These are phyloP conservation scores for Termitomyces sp. DNA, from an alignment of 768 basidiomycete genomes.

Conservation along the genomic window DNA sequence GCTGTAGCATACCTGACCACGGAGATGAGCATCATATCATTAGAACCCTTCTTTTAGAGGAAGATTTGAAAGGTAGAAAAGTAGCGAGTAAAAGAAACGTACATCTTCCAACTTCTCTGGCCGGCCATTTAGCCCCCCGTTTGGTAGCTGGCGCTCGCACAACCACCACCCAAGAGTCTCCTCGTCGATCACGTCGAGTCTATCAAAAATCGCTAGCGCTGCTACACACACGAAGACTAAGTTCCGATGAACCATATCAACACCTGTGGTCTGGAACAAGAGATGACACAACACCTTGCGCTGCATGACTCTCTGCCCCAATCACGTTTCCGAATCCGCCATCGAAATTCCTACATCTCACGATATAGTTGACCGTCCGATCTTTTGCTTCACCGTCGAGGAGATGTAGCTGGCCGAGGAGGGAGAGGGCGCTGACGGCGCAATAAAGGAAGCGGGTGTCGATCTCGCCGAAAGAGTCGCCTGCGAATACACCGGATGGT, in stretches of 20 bases:
- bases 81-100: slow-evolving; percentile 26
- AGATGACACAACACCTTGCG: slow-evolving; percentile 55
- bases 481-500: slow-evolving; percentile 83
- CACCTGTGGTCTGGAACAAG: too few relatives aligned
- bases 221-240: slow-evolving; percentile 88
- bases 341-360: slow-evolving; percentile 86
- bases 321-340: slow-evolving; percentile 84
- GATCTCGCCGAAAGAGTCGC: slow-evolving; percentile 86
- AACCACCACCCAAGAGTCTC: slow-evolving; percentile 92
- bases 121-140: slow-evolving; percentile 93
- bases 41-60: neutral
- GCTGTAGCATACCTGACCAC: slow-evolving; percentile 85
- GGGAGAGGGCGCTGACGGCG: slow-evolving; percentile 76
- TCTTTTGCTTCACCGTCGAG: slow-evolving; percentile 64
- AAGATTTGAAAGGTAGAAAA: neutral
- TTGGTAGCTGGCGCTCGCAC: slow-evolving; percentile 87
- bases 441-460: slow-evolving; percentile 92
- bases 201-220: slow-evolving; percentile 81
- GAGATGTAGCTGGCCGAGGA: slow-evolving; percentile 69
- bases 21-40: neutral
- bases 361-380: slow-evolving; percentile 67
- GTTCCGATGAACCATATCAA: neutral
- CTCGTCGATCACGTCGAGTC: slow-evolving; percentile 72
- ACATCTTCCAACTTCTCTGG: slow-evolving; percentile 98
- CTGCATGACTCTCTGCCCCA: slow-evolving; percentile 92